Percentiles rank a stretch among this genome's conserved stretches.
These are phyloP conservation scores for Avena insularis DNA, from an alignment of 176 grass and related monocot species.

Conservation along the genomic window DNA sequence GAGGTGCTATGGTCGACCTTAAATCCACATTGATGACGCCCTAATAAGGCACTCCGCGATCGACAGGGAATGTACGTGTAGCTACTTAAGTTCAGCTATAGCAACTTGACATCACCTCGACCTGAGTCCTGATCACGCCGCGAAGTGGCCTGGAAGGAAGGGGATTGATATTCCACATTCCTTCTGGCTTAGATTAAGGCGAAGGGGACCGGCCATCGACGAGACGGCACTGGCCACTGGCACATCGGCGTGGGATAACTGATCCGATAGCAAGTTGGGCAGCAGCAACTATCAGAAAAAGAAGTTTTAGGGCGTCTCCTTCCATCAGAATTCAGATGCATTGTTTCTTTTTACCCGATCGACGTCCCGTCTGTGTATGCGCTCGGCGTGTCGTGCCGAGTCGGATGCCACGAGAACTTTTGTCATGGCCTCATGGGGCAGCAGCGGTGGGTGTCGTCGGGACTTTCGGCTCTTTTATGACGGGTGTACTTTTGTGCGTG, in stretches of 20 bases:
- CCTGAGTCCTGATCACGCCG: not conserved
- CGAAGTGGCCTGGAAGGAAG: conserved; percentile 16
- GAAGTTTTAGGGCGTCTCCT: not conserved
- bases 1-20: too few species aligned
- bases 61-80: not conserved
- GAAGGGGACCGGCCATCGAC: conserved; percentile 16
- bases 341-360: not conserved
- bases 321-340: not conserved
- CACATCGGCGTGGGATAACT: not conserved
- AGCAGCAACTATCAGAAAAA: not conserved
- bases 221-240: not conserved
- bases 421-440: not conserved
- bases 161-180: not conserved
- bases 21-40: too few species aligned
- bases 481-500: not conserved
- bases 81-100: not conserved
- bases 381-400: not conserved
- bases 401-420: conserved; percentile 13
- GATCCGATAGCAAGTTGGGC: not conserved
- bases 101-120: not conserved
- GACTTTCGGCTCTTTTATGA: conserved; percentile 42
- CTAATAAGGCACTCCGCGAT: not conserved
- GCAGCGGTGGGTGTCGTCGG: not conserved
- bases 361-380: not conserved
- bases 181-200: not conserved